Conservation (phyloP, 23 red algal species). For the Gracilaria gracilis region DNA sequence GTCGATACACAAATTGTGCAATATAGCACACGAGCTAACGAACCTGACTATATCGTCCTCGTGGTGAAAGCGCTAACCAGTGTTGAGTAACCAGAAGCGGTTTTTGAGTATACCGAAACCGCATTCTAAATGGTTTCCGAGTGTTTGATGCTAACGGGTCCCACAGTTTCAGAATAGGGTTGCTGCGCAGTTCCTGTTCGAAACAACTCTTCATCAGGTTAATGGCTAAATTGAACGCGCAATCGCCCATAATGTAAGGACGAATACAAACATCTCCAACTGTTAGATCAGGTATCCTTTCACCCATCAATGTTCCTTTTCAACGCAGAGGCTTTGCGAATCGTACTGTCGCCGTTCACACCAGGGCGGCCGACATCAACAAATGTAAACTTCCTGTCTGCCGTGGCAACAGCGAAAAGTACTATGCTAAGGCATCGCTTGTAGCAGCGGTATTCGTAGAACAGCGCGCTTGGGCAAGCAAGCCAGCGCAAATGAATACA, state of each 20-base stretch:
- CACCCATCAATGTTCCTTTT: not conserved
- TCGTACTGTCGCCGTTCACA: not conserved
- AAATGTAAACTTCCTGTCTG: not conserved
- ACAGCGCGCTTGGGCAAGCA: not conserved
- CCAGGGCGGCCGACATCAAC: conserved; percentile 1
- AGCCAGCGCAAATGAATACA: not conserved
- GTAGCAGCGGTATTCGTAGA: conserved; percentile 26
- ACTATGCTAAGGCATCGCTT: conserved; percentile 10
- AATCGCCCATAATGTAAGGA: conserved; percentile 13
- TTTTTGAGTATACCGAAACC: conserved; percentile 41
- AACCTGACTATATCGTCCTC: conserved; percentile 21
- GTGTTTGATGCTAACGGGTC: conserved; percentile 8
- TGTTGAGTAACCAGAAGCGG: not conserved
- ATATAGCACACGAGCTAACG: not conserved
- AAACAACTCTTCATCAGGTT: conserved; percentile 5
- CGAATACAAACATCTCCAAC: not conserved
- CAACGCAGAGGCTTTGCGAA: not conserved
- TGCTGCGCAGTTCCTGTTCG: not conserved
- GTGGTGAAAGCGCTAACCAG: not conserved
- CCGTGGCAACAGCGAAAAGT: conserved; percentile 1
- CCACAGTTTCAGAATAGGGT: conserved; percentile 1
- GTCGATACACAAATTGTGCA: conserved; percentile 50
- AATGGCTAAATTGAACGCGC: not conserved
- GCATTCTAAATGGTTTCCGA: conserved; percentile 29
- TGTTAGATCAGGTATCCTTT: not conserved